Evolutionary conservation across 2,329 filamentous ascomycete genomes (phyloP).

Genomic region (Colletotrichum neosansevieriae): DNA sequence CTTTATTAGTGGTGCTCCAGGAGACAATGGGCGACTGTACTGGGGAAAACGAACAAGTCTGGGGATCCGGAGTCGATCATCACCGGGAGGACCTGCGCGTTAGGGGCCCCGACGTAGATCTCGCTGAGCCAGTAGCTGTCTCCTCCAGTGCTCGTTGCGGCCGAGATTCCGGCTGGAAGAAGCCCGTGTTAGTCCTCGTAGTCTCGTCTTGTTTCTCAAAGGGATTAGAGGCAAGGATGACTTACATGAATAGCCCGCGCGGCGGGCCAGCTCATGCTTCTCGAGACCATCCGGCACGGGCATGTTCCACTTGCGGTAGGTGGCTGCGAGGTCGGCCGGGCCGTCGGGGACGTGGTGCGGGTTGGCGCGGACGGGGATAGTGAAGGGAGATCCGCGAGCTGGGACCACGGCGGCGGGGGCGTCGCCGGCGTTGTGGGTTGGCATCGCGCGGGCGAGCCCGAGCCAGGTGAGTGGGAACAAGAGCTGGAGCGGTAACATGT

Average conservation of each 20-base stretch:
- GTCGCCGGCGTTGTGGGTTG: conserved; percentile 3
- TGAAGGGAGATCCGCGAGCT: conserved; percentile 11
- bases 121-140: conserved; percentile 34
- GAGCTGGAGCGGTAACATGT: no score
- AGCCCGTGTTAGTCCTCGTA: not conserved
- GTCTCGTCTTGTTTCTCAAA: not conserved
- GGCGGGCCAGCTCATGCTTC: conserved; percentile 21
- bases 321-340: conserved; percentile 32
- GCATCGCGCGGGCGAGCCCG: not conserved
- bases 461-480: conserved; percentile 13
- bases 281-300: conserved; percentile 29
- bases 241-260: conserved; percentile 28
- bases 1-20: not conserved
- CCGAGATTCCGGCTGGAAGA: conserved; percentile 12
- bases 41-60: conserved; percentile 19
- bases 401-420: conserved; percentile 6
- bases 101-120: conserved; percentile 22
- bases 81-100: conserved; percentile 27
- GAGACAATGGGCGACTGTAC: no score
- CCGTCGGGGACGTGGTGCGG: conserved; percentile 28
- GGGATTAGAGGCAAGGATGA: not conserved
- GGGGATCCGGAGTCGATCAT: conserved; percentile 33
- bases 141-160: conserved; percentile 1
- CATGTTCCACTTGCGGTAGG: conserved; percentile 33
- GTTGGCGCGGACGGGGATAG: conserved; percentile 25